Evolutionary conservation across 495 filamentous ascomycete genomes (phyloP).

Genomic region (Pseudomonodictys pantanalensis): DNA sequence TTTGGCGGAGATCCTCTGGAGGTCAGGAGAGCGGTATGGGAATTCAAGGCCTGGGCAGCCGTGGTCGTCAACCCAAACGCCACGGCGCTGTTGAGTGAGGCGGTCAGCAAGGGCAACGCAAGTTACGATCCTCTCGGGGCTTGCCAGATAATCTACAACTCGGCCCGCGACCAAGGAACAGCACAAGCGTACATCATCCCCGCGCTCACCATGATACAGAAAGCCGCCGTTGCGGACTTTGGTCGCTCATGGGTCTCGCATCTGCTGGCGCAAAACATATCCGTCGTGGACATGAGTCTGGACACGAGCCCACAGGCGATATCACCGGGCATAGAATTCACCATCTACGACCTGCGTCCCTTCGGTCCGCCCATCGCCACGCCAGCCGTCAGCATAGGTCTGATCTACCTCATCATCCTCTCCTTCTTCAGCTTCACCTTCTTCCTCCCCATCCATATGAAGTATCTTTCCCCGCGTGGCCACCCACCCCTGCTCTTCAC

Average conservation of each 20-base stretch:
- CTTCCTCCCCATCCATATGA: conserved; percentile 64
- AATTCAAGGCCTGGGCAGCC: conserved; percentile 62
- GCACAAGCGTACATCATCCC: conserved; percentile 17
- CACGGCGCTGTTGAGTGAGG: conserved; percentile 57
- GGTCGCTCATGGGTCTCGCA: conserved; percentile 18
- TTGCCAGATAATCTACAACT: conserved; percentile 29
- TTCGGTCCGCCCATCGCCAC: conserved; percentile 56
- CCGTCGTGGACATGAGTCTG: conserved; percentile 39
- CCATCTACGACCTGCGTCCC: conserved; percentile 59
- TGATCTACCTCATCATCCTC: conserved; percentile 73
- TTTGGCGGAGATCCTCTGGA: conserved; percentile 59
- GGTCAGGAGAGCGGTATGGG: conserved; percentile 60
- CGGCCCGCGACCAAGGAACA: conserved; percentile 19
- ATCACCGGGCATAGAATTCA: conserved; percentile 63
- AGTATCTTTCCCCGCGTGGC: conserved; percentile 49
- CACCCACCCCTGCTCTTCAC: conserved; percentile 59
- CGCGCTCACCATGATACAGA: conserved; percentile 14
- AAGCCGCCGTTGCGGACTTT: conserved; percentile 14
- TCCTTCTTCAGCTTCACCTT: conserved; percentile 71
- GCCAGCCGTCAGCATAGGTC: conserved; percentile 61
- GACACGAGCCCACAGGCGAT: conserved; percentile 55
- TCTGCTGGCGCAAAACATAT: conserved; percentile 13
- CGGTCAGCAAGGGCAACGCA: conserved; percentile 55
- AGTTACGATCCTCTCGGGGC: conserved; percentile 46
- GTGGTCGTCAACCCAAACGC: conserved; percentile 66